Percentiles rank a stretch among this genome's conserved stretches.
Conservation (phyloP, 805 yeast genomes). For the Wickerhamomyces strasburgensis region DNA sequence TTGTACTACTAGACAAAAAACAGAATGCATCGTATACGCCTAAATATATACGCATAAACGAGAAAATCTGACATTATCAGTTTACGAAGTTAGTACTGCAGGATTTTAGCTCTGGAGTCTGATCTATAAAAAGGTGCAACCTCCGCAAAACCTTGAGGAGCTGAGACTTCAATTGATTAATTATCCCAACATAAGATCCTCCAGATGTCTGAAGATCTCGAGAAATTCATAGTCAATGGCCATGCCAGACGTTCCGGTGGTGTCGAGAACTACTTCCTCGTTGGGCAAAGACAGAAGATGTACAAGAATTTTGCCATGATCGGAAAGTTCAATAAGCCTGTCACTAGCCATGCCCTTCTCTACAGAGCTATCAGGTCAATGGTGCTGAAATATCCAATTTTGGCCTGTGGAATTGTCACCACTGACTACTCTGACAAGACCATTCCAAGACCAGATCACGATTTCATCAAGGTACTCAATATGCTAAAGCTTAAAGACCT, state of each 20-base stretch:
- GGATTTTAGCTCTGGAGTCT: too few relatives aligned
- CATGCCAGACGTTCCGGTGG: slow-evolving; percentile 21
- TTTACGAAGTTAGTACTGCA: too few relatives aligned
- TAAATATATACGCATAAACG: too few relatives aligned
- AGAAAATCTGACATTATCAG: too few relatives aligned
- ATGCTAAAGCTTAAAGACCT: slow-evolving; percentile 11
- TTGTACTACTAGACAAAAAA: too few relatives aligned
- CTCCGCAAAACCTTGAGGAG: too few relatives aligned
- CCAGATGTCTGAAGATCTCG: slow-evolving; percentile 1
- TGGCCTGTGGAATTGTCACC: slow-evolving; percentile 12
- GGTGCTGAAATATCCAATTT: slow-evolving; percentile 17
- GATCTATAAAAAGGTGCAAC: too few relatives aligned
- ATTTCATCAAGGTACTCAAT: slow-evolving; percentile 17
- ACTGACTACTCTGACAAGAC: slow-evolving; percentile 16
- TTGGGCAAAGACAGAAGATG: slow-evolving; percentile 14
- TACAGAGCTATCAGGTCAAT: slow-evolving; percentile 6
- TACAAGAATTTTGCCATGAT: slow-evolving; percentile 19
- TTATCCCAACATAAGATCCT: too few relatives aligned
- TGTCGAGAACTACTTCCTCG: slow-evolving; percentile 21
- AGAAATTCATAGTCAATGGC: slow-evolving; percentile 7
- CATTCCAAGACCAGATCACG: slow-evolving; percentile 14
- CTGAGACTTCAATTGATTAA: too few relatives aligned
- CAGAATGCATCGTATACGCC: too few relatives aligned
- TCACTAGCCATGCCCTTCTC: slow-evolving; percentile 8
- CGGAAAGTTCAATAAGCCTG: slow-evolving; percentile 8